A percentile compares a stretch with the other conserved stretches of the same genome.
phyloP scores from a whole-genome alignment of 495 filamentous ascomycete genomes.

The Sabuloglossum arenarium region DNA sequence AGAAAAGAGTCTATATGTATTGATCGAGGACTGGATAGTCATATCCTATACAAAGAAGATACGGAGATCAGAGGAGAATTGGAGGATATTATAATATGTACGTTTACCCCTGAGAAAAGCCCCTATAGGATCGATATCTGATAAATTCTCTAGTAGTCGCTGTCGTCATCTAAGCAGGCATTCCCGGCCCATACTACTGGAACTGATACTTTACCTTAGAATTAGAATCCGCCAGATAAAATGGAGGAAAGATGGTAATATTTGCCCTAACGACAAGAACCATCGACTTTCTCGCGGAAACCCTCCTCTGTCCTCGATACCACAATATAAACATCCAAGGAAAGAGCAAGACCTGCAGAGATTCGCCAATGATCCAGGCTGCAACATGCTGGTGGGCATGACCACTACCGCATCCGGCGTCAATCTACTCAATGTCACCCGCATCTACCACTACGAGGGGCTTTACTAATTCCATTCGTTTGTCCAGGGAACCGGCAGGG shows the following conservation, averaged over 20 bases:
- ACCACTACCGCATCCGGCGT: background rate
- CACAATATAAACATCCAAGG: background rate
- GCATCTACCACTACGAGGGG: background rate
- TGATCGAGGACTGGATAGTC: no score
- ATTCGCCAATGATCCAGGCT: background rate
- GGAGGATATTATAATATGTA: no score
- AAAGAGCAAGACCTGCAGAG: background rate
- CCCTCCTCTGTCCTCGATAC: background rate
- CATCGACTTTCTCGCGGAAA: background rate
- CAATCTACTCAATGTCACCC: background rate
- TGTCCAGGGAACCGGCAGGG: background rate
- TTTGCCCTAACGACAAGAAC: background rate
- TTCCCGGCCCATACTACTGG: no score
- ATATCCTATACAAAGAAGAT: no score
- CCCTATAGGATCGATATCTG: no score
- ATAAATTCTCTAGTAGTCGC: no score
- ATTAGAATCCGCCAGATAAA: no score
- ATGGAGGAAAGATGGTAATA: background rate
- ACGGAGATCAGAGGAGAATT: no score
- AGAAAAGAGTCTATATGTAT: no score
- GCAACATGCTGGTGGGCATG: background rate
- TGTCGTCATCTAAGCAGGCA: no score
- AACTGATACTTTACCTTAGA: no score
- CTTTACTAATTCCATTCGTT: background rate
- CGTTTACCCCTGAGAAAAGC: no score